Evolutionary conservation across 371 early-diverging fungal species (phyloP), one percentile per base, ranked within the genome.

Genomic region (Rhizomucor miehei): DNA sequence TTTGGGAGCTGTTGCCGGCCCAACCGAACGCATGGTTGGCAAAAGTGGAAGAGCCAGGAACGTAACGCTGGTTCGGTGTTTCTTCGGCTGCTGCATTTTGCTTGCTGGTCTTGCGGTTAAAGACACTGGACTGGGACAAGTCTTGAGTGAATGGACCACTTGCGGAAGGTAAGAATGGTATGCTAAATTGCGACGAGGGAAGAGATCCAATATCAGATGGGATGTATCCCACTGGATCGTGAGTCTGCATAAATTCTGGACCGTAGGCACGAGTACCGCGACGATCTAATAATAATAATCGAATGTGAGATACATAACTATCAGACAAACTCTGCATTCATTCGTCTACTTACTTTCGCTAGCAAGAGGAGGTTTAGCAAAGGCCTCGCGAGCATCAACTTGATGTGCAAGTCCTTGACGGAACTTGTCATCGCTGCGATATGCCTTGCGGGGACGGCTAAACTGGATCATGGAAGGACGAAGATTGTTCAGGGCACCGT

Each of bases 401-500:
- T 81, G 79, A 62, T 86, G 85, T 8, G 82, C 84, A 19, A 82
- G 73, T 2, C 85, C 85, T 52, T 86, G 85, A 10, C 83, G 59
- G 63, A 87, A 82, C 41, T 80, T 75, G 43, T 84, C 87, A 35
- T 87, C 84, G 13, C 79, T 80, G 44, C 77, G 73, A 52, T 82
- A 84, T 0, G 77, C 40, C 56, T 76, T 81, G 51, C 85, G 71
- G 6, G 96, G 96, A 51, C 88, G 80, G 57, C 80, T 81, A 60
- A 95, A 89, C 67, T 91, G 92, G 25, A 93, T 90, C 86, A 86
- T 86, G 21, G 89, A 89, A 17, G 77, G 75, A 63, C 92, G 93
- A 29, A 98, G 79, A 58, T 93, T 91, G 63, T 81, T 87, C 48
- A 99, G 69, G 17, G 92, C 88, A 21, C 99, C 99, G 60, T 99